Evolutionary conservation across 352 stramenopile species (phyloP), one percentile per base, ranked within the genome.

Genomic region (Pythium dissimile): DNA sequence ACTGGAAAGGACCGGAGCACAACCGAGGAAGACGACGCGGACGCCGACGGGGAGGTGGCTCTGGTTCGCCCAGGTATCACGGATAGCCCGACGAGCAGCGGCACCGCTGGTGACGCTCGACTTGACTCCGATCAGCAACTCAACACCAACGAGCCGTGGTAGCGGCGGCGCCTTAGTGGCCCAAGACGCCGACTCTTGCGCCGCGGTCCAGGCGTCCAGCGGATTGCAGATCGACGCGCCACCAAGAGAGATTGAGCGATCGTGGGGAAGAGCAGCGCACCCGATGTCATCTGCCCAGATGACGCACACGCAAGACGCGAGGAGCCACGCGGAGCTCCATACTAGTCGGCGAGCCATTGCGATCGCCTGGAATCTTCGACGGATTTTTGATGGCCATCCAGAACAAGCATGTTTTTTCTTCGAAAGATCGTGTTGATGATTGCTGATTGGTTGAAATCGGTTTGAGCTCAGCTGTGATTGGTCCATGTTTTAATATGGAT

Each of bases 81-180:
- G 60, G 32, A 67, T 67, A 2, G 60, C 52, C 3, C 21, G 60
- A 16, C 60, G 60, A 3, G 46, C 32, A 10, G 39, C n/a, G 16
- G 72, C 75, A 27, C 75, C 75, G 30, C 63, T 15, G 9, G 68
- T 11, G 11, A 79, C 51, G 9, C 56, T 67, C 0, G 71, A 74
- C 43, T 88, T 88, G 48, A 86, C 44, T 7, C 78, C 78, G 44
- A 86, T 73, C 11, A 86, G 23, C 0, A 88, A 21, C 5, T 49
- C 10, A 35, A 26, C 24, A 18, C 20, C 5, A 13, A 8, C 16
- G n/a, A 24, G 15, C 28, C 4, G 1, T 21, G 15, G 44, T 37
- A 15, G 18, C 10, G 3, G n/a, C 6, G 15, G 5, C 15, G 28
- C 5, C 16, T n/a, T n/a, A 44, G 37, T 26, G 37, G 16, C 37